Evolutionary conservation across 208 protist species (phyloP).

Genomic region (Wallacemonas sp.): DNA sequence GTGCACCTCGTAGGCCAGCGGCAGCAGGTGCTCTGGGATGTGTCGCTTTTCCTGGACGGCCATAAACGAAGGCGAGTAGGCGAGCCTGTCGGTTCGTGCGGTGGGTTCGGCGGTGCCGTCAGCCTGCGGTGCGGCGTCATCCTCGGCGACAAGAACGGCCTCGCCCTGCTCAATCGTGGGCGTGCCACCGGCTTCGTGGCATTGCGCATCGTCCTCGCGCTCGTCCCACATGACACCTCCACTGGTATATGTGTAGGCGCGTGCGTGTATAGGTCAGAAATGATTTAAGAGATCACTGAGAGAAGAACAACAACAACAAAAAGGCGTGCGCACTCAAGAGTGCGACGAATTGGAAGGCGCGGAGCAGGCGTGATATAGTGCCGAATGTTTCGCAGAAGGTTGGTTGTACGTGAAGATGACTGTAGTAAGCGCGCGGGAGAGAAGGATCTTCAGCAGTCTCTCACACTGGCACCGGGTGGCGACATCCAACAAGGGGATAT

Average conservation of each 20-base stretch:
- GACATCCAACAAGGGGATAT: too few species aligned
- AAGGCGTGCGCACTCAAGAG: too few species aligned
- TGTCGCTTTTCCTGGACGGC: slow-evolving; percentile 20
- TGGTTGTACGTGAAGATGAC: too few species aligned
- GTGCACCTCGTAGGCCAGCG: slow-evolving; percentile 49
- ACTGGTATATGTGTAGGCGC: too few species aligned
- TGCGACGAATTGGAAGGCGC: too few species aligned
- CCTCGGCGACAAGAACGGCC: background rate
- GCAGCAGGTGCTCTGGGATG: slow-evolving; percentile 49
- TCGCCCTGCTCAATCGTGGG: background rate
- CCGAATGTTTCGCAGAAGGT: too few species aligned
- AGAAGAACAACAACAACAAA: background rate
- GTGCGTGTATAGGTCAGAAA: too few species aligned
- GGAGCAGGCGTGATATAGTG: too few species aligned
- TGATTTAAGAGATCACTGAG: background rate
- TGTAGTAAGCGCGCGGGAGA: too few species aligned
- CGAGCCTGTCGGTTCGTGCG: background rate
- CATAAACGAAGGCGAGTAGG: slow-evolving; percentile 29
- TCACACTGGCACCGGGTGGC: too few species aligned
- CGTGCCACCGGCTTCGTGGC: slow-evolving; percentile 1
- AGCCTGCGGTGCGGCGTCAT: background rate
- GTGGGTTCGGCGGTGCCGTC: background rate
- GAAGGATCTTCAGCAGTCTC: too few species aligned
- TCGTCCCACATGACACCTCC: too few species aligned
- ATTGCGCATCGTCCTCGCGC: slow-evolving; percentile 1